A percentile compares a stretch with the other conserved stretches of the same genome.
phyloP scores from a whole-genome alignment of 2,329 filamentous ascomycete species.

The Xylaria arbuscula region DNA sequence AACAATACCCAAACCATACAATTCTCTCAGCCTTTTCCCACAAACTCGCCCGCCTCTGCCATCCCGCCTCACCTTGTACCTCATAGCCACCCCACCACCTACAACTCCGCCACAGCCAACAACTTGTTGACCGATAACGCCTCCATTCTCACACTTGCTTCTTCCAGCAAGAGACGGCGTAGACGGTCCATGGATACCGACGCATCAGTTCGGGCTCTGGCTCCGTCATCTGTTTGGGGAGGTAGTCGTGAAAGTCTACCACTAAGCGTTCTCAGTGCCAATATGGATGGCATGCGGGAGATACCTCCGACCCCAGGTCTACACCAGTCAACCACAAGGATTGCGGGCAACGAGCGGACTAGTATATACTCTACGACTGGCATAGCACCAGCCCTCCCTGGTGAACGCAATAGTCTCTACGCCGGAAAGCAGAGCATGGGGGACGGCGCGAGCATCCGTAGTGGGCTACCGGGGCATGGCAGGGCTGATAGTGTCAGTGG shows the following conservation, averaged over 20 bases:
- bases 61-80: slow-evolving; percentile 76
- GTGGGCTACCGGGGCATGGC: slow-evolving; percentile 79
- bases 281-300: slow-evolving; percentile 63
- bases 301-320: slow-evolving; percentile 62
- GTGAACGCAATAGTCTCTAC: slow-evolving; percentile 86
- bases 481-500: slow-evolving; percentile 85
- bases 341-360: slow-evolving; percentile 69
- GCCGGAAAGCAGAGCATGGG: slow-evolving; percentile 67
- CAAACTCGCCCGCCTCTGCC: slow-evolving; percentile 73
- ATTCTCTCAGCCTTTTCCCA: slow-evolving; percentile 74
- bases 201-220: slow-evolving; percentile 85
- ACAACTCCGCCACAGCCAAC: slow-evolving; percentile 82
- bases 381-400: slow-evolving; percentile 71
- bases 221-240: slow-evolving; percentile 83
- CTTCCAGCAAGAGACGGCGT: slow-evolving; percentile 80
- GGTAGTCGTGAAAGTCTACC: slow-evolving; percentile 84
- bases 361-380: slow-evolving; percentile 85
- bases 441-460: slow-evolving; percentile 82
- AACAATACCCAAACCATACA: slow-evolving; percentile 64
- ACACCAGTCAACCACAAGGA: slow-evolving; percentile 59
- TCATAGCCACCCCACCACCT: slow-evolving; percentile 72
- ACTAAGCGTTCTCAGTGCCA: slow-evolving; percentile 80
- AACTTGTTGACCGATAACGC: slow-evolving; percentile 86
- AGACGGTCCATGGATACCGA: slow-evolving; percentile 86
- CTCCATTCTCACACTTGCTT: slow-evolving; percentile 85